Evolutionary conservation across 345 rosid genomes (phyloP), one percentile per base, ranked within the genome.

Genomic region (Populus euphratica): DNA sequence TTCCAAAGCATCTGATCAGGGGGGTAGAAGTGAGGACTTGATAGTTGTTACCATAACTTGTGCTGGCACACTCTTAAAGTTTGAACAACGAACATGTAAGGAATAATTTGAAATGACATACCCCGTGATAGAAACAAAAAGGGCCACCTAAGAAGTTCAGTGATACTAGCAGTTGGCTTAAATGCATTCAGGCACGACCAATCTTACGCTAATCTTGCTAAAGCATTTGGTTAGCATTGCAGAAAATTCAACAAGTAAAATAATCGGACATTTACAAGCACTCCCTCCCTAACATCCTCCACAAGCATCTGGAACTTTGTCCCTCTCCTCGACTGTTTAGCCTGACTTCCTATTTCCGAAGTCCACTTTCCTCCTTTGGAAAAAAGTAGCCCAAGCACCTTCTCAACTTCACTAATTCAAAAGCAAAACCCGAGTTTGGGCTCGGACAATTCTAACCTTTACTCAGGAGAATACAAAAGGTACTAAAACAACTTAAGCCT

Each of bases 281-380:
- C 94, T 78, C 99, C 99, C 77, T 95, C 96, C 65, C 89, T 87
- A 61, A 93, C 72, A 85, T 95, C 99, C 86, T 95, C 99, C 52
- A 95, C 99, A 75, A 91, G 90, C 99, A 95, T 93, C 83, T 88
- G 92, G 75, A 95, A 95, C 85, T 92, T 89, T 4, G 89, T 89
- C 71, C 90, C 90, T 21, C 81, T 67, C 81, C 90, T 89, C 50
- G 93, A 74, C 67, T 88, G 92, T 69, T 90, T 90, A 66, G 82
- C 73, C 83, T 87, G 88, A 77, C 85, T 89, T 68, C 88, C 89
- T 36, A 78, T 63, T 73, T 80, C 84, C 76, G 93, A 77, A 65
- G 87, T 85, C 84, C 87, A 8, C 50, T 88, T 90, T 72, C 85
- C 90, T 70, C 88, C 90, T 82, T 86, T 88, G 52, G 97, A 89